A percentile compares a stretch with the other conserved stretches of the same genome.
phyloP scores from a whole-genome alignment of 1,284 basidiomycete species.

The Pseudozyma flocculosa region DNA sequence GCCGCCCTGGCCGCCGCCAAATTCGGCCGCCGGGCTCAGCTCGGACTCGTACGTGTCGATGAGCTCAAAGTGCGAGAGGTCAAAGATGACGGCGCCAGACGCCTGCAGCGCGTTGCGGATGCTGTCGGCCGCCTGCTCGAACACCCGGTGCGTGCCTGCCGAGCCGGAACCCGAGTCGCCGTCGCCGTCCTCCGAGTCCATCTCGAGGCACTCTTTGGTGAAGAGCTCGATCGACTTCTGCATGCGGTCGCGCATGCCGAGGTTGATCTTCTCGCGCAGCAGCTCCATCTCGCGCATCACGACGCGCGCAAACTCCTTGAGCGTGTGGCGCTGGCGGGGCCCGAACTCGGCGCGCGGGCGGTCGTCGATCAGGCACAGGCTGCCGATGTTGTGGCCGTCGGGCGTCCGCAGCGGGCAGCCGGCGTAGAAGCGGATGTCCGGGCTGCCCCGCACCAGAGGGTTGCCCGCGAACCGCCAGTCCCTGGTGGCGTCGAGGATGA shows the following conservation, averaged over 20 bases:
- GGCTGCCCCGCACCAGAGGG: constrained; percentile 72
- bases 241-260: constrained; percentile 84
- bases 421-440: constrained; percentile 83
- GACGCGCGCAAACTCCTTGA: constrained; percentile 87
- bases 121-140: constrained; percentile 71
- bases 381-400: constrained; percentile 87
- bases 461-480: constrained; percentile 87
- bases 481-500: constrained; percentile 73
- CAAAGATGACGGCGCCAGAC: constrained; percentile 85
- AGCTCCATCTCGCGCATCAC: constrained; percentile 95
- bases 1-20: constrained; percentile 20
- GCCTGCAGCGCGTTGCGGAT: constrained; percentile 86
- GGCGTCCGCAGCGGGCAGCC: constrained; percentile 83
- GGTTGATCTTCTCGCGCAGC: constrained; percentile 90
- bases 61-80: constrained; percentile 86
- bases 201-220: constrained; percentile 88
- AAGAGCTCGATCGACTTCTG: constrained; percentile 94
- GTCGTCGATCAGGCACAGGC: constrained; percentile 82
- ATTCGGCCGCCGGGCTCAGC: constrained; percentile 25
- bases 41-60: constrained; percentile 72
- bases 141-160: constrained; percentile 26
- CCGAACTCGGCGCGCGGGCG: constrained; percentile 79
- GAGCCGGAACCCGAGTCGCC: constrained; percentile 8
- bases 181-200: constrained; percentile 64
- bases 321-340: constrained; percentile 81